Percentiles rank a stretch among this genome's conserved stretches.
These are phyloP conservation scores for Pseudoturritis turrita DNA, from an alignment of 345 rosid species.

Conservation along the genomic window DNA sequence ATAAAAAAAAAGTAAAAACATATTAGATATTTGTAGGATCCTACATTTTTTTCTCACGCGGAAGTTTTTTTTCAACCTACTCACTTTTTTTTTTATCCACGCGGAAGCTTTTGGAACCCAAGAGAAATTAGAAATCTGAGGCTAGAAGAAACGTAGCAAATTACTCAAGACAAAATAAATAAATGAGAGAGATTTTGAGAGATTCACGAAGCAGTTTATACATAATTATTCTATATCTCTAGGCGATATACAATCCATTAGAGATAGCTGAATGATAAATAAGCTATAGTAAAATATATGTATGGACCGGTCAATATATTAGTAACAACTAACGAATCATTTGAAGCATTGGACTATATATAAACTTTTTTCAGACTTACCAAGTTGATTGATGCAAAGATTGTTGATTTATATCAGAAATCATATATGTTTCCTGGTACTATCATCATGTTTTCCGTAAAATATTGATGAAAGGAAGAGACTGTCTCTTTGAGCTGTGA, in stretches of 20 bases:
- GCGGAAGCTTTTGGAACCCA: not conserved
- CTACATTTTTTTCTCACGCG: too few species aligned
- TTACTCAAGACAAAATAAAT: not conserved
- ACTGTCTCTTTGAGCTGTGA: conserved; percentile 52
- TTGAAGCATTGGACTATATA: not conserved
- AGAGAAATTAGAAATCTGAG: not conserved
- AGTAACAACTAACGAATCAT: not conserved
- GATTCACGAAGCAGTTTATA: not conserved
- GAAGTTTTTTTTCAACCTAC: not conserved
- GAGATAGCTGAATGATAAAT: not conserved
- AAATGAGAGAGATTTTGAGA: not conserved
- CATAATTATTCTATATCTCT: not conserved
- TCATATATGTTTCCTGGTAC: not conserved
- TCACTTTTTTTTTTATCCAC: not conserved
- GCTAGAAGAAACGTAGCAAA: not conserved
- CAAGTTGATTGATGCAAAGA: too few species aligned
- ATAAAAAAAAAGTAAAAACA: not conserved
- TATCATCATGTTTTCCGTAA: conserved; percentile 30
- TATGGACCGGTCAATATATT: too few species aligned
- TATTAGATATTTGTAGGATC: not conserved
- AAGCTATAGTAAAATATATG: not conserved
- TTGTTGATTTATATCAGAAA: not conserved
- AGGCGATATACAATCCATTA: not conserved
- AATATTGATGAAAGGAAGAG: conserved; percentile 45
- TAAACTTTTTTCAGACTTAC: not conserved